Conservation (phyloP, 2,329 filamentous ascomycete species). For the Penicillium frequentans region DNA sequence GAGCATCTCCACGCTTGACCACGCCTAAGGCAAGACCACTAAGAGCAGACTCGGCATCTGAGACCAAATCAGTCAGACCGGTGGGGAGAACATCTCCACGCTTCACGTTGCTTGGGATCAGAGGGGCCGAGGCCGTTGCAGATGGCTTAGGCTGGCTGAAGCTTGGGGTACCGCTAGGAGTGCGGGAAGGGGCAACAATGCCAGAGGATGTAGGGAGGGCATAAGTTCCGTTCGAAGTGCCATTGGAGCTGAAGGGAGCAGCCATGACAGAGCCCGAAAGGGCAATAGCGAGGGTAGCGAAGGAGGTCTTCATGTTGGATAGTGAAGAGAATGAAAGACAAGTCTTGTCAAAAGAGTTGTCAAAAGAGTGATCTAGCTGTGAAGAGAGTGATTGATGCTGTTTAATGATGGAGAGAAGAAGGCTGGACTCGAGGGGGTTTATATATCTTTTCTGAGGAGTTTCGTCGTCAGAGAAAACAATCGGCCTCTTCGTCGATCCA, state of each 20-base stretch:
- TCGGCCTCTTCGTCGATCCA: not conserved
- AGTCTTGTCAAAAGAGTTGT: not conserved
- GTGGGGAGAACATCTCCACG: constrained; percentile 6
- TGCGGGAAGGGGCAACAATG: too few species aligned
- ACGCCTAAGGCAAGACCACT: constrained; percentile 4
- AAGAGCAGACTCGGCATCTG: constrained; percentile 9
- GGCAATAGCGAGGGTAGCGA: constrained; percentile 13
- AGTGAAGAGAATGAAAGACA: not conserved
- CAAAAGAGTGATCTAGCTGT: not conserved
- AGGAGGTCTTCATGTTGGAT: constrained; percentile 16
- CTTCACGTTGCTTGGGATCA: constrained; percentile 2
- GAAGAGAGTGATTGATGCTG: constrained; percentile 7
- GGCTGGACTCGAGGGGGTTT: not conserved
- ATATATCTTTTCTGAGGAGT: constrained; percentile 11
- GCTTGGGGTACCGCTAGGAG: not conserved
- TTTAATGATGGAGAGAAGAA: constrained; percentile 4
- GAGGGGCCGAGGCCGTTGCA: not conserved
- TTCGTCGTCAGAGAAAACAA: not conserved
- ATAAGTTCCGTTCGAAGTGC: constrained; percentile 12
- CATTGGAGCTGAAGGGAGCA: constrained; percentile 12
- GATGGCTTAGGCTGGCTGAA: constrained; percentile 4
- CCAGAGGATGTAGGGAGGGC: not conserved
- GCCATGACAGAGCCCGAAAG: constrained; percentile 16
- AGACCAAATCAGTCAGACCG: constrained; percentile 1
- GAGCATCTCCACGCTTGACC: constrained; percentile 7